Evolutionary conservation across 768 basidiomycete species (phyloP), one percentile per base, ranked within the genome.

Genomic region (Tephrocybe sp.): DNA sequence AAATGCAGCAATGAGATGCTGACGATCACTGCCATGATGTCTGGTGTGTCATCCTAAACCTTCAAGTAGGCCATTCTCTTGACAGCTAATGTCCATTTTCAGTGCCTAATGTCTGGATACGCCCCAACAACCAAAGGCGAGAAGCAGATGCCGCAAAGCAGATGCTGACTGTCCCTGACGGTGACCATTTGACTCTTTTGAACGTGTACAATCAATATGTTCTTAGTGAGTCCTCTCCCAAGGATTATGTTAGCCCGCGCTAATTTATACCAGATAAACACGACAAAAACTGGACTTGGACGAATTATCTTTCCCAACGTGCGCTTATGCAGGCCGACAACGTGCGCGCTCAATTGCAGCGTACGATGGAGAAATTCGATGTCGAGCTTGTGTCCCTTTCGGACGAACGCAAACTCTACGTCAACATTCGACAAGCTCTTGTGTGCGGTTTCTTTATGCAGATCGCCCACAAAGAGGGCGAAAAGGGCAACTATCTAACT

Each of bases 381-480:
- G 71, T 96, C 27, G 87, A 88, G 24, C 64, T 94, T 18, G 66
- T 93, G 22, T 84, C 85, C 6, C 75, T 82, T 2, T 66, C 64
- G 22, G 87, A 93, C 56, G 81, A 88, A 58, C 77, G 75, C 61
- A 89, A 86, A 62, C 79, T 87, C 55, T 87, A 82, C 65, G 54
- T 71, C 45, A 86, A 86, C 57, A 85, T 98, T 48, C 82, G 92
- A 22, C 85, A 86, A 67, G 87, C 88, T 0, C 75, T 98, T 18
- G 87, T 90, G 4, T 89, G 87, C 58, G 97, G 95, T 1, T 99
- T 91, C 78, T 99, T 98, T 72, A 98, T 97, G 96, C 96, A 98
- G 64, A 83, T 92, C 11, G 97, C 95, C 6, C 93, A 97, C 67
- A 90, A 91, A 65, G 93, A 95, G 63, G 91, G 92, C 3, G 91